A percentile compares a stretch with the other conserved stretches of the same genome.
phyloP scores from a whole-genome alignment of 495 filamentous ascomycete genomes.

The Pseudoneurospora amorphoporcata region DNA sequence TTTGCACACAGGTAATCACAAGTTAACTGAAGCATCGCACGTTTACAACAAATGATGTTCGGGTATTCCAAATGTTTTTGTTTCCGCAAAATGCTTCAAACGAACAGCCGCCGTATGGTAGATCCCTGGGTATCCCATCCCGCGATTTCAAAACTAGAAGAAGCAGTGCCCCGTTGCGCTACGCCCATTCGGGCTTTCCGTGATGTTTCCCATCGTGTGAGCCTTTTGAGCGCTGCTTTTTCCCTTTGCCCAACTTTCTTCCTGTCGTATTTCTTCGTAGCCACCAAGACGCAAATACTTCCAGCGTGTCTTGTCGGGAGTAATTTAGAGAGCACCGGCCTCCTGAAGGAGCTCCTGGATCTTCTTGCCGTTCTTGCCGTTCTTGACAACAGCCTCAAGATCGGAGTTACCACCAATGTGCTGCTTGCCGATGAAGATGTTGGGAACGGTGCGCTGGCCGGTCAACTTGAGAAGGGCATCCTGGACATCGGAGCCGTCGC shows the following conservation, averaged over 20 bases:
- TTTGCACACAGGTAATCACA: not conserved
- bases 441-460: conserved; percentile 79
- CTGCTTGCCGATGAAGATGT: conserved; percentile 81
- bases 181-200: not conserved
- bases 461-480: conserved; percentile 70
- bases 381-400: conserved; percentile 48
- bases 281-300: not conserved
- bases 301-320: not conserved
- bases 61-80: not conserved
- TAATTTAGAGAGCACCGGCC: conserved; percentile 26
- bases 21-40: not conserved
- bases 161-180: not conserved
- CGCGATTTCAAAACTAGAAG: not conserved
- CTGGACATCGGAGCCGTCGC: conserved; percentile 78
- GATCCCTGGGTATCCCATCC: not conserved
- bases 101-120: not conserved
- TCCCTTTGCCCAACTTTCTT: not conserved
- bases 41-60: not conserved
- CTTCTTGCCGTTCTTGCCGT: conserved; percentile 27
- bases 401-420: conserved; percentile 98
- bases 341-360: conserved; percentile 30
- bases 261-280: not conserved
- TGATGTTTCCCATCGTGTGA: not conserved
- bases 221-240: not conserved
- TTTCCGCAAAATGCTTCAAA: not conserved